A percentile compares a stretch with the other conserved stretches of the same genome.
phyloP scores from a whole-genome alignment of 495 filamentous ascomycete genomes.

The Neurospora cerealis region DNA sequence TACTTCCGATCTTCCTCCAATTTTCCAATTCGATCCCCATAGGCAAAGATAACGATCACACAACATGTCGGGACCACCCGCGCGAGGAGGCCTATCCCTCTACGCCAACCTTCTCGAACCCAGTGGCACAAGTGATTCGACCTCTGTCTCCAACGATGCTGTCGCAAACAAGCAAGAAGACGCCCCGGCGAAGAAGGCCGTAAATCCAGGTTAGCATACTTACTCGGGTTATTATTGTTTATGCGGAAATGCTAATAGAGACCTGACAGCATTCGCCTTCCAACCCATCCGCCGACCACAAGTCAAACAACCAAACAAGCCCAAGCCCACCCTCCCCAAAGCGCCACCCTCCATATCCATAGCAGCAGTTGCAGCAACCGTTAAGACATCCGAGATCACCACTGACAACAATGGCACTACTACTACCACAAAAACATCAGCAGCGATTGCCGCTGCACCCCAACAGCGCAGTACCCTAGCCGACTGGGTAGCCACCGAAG shows the following conservation, averaged over 20 bases:
- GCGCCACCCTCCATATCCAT: constrained; percentile 15
- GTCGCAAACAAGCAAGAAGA: constrained; percentile 63
- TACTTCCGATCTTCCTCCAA: not conserved
- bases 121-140: constrained; percentile 32
- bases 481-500: constrained; percentile 67
- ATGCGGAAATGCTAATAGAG: constrained; percentile 6
- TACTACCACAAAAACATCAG: not conserved
- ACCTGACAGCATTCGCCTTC: constrained; percentile 65
- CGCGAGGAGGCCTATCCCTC: constrained; percentile 37
- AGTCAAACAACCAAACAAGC: constrained; percentile 54
- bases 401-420: not conserved
- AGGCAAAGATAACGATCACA: not conserved
- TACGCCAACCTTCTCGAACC: constrained; percentile 48
- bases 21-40: not conserved
- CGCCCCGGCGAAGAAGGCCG: constrained; percentile 55
- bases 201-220: constrained; percentile 58
- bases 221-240: not conserved
- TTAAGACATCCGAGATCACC: not conserved
- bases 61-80: constrained; percentile 1
- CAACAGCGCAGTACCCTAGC: constrained; percentile 65
- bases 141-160: constrained; percentile 66
- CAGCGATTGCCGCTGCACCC: constrained; percentile 15
- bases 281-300: constrained; percentile 70
- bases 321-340: constrained; percentile 51
- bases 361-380: constrained; percentile 5